These are phyloP conservation scores for Myrica gale DNA, from an alignment of 306 rosid species.

Conservation along the genomic window DNA sequence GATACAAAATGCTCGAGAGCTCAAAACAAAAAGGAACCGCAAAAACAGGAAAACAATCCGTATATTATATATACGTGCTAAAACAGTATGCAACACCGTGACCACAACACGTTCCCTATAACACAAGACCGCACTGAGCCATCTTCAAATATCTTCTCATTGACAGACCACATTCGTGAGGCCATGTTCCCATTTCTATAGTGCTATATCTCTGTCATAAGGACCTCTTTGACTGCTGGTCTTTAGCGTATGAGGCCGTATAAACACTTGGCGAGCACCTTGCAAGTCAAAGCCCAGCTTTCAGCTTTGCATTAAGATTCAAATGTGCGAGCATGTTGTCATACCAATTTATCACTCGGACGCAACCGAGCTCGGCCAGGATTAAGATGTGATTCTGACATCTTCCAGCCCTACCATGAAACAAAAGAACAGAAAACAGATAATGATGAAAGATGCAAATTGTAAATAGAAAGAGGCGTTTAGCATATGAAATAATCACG, in stretches of 20 bases:
- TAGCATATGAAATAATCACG: constrained; percentile 1
- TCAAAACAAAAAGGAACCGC: not conserved
- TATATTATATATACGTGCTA: constrained; percentile 11
- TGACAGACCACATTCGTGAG: constrained; percentile 22
- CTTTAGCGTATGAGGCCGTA: not conserved
- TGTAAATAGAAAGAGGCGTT: not conserved
- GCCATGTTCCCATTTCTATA: constrained; percentile 13
- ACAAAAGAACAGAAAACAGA: constrained; percentile 14
- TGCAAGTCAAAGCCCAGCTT: constrained; percentile 23
- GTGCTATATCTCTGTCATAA: constrained; percentile 5
- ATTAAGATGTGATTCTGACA: constrained; percentile 90
- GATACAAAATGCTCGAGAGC: not conserved
- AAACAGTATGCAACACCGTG: constrained; percentile 15
- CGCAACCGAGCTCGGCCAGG: constrained; percentile 91
- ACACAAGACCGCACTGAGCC: constrained; percentile 20
- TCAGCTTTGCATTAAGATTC: constrained; percentile 30
- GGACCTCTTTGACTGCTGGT: not conserved
- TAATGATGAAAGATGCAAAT: not conserved
- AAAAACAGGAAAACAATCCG: not conserved
- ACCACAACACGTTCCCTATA: constrained; percentile 13
- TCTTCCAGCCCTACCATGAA: constrained; percentile 76
- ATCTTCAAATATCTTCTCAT: constrained; percentile 16
- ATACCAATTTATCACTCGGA: constrained; percentile 34
- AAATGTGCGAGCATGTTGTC: constrained; percentile 29
- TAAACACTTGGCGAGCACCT: constrained; percentile 6